Evolutionary conservation across 257 asterid genomes (phyloP).

Genomic region (Craterostigma plantagineum): DNA sequence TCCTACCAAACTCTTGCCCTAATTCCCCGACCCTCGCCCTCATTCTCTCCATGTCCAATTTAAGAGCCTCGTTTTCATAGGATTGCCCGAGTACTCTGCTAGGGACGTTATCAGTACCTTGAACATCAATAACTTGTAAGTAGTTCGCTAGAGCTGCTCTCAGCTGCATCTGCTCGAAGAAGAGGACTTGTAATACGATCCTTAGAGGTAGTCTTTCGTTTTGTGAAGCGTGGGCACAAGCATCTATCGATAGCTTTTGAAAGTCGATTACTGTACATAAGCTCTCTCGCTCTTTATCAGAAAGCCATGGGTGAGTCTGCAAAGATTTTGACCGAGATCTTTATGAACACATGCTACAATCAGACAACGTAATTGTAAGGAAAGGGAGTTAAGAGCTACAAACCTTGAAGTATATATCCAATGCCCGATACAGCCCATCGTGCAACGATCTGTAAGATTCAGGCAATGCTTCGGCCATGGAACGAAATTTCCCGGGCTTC

Average conservation of each 20-base stretch:
- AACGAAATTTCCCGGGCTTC: conserved; percentile 58
- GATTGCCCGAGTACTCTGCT: no score
- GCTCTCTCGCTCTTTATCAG: conserved; percentile 58
- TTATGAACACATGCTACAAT: no score
- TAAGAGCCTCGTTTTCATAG: no score
- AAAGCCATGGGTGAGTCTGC: conserved; percentile 84
- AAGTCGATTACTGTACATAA: conserved; percentile 69
- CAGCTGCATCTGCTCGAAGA: conserved; percentile 87
- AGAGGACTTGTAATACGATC: conserved; percentile 70
- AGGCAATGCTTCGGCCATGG: conserved; percentile 70
- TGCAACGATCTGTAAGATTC: conserved; percentile 78
- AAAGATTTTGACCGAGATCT: conserved; percentile 6
- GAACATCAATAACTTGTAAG: conserved; percentile 36
- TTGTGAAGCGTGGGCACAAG: conserved; percentile 97
- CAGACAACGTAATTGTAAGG: not conserved
- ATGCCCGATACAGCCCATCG: conserved; percentile 85
- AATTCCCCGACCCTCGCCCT: conserved; percentile 44
- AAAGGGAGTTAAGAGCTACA: conserved; percentile 5
- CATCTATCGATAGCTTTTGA: conserved; percentile 89
- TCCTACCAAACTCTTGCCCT: conserved; percentile 22
- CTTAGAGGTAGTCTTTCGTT: conserved; percentile 80
- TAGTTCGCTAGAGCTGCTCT: conserved; percentile 71
- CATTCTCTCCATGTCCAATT: no score
- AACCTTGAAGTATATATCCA: conserved; percentile 85
- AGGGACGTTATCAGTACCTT: no score